Conservation (phyloP, 495 filamentous ascomycete genomes). For the Rhypophila decipiens region DNA sequence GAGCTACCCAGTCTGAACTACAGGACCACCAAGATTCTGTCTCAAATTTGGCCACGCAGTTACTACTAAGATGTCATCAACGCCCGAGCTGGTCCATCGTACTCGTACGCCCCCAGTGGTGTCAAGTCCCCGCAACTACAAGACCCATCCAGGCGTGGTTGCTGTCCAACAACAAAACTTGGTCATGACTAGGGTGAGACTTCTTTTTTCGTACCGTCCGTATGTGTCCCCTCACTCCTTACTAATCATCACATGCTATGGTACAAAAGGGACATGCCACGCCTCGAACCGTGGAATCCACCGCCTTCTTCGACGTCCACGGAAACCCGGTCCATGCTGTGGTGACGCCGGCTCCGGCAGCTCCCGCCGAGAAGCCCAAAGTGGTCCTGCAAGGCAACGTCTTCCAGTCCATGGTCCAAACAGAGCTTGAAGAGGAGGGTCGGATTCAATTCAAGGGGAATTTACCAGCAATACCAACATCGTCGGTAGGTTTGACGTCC, state of each 20-base stretch:
- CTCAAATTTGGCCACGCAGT: no score
- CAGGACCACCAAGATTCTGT: no score
- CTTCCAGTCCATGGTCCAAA: neutral
- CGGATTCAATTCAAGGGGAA: neutral
- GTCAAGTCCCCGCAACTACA: neutral
- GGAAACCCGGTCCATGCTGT: neutral
- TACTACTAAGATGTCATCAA: no score
- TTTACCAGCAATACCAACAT: no score
- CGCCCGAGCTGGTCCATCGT: neutral
- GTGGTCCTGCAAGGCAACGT: neutral
- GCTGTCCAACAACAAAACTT: neutral
- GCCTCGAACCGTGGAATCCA: no score
- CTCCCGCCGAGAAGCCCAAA: neutral
- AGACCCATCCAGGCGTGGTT: neutral
- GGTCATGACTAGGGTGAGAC: neutral
- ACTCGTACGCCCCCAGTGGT: neutral
- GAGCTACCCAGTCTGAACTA: no score
- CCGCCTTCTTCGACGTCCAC: no score
- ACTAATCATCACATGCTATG: no score
- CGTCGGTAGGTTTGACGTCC: neutral
- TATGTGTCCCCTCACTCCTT: no score
- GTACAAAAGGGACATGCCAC: no score
- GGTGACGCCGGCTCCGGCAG: neutral
- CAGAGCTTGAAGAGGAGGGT: neutral
- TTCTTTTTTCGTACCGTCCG: no score